Evolutionary conservation across 176 grass and related monocot genomes (phyloP).

Genomic region (Coix lacrymajobi): DNA sequence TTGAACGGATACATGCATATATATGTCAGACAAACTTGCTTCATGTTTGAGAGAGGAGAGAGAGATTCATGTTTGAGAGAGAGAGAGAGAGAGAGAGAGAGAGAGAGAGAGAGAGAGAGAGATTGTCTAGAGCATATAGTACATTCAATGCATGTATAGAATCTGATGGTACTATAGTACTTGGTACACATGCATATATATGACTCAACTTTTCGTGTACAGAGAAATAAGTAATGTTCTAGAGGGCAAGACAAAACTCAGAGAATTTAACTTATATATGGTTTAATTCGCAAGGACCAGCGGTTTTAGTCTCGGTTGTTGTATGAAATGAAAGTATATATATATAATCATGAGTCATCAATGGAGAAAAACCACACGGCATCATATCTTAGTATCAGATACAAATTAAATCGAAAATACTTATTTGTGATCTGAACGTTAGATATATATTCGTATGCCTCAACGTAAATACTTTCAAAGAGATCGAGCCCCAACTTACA

Average conservation of each 20-base stretch:
- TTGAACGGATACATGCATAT: background rate
- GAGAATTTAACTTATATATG: background rate
- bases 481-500: background rate
- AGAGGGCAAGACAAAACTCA: background rate
- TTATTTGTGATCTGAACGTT: background rate
- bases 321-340: background rate
- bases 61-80: conserved; percentile 1
- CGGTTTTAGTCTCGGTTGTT: background rate
- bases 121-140: too few relatives aligned
- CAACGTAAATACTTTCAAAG: background rate
- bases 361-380: background rate
- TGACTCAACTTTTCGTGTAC: background rate
- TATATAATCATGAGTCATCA: background rate
- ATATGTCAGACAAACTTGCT: background rate
- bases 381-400: background rate
- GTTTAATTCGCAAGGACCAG: background rate
- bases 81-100: background rate
- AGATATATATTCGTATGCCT: background rate
- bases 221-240: background rate
- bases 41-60: background rate
- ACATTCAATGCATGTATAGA: background rate
- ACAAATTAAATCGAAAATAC: background rate
- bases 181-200: background rate
- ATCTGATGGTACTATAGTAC: background rate
- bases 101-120: background rate